These are phyloP conservation scores for Microsporum audouinii DNA, from an alignment of 2,329 filamentous ascomycete species.

Conservation along the genomic window DNA sequence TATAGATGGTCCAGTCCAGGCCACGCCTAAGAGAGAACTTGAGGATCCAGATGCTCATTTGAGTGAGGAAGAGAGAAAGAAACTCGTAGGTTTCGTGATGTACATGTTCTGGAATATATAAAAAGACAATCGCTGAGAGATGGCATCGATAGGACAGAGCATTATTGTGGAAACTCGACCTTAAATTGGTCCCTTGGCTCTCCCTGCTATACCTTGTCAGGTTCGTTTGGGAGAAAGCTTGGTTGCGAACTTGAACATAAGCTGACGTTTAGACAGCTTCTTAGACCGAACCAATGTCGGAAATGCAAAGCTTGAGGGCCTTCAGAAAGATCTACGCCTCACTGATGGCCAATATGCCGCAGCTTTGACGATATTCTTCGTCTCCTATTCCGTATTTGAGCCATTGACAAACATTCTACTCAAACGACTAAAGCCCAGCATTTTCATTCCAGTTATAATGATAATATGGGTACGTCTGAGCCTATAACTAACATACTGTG, in stretches of 20 bases:
- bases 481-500: background rate
- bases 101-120: background rate
- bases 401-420: constrained; percentile 36
- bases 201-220: constrained; percentile 35
- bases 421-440: constrained; percentile 38
- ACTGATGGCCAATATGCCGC: constrained; percentile 26
- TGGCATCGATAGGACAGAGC: constrained; percentile 28
- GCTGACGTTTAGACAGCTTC: background rate
- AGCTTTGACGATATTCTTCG: constrained; percentile 32
- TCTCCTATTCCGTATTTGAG: constrained; percentile 31
- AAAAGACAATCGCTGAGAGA: background rate
- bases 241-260: background rate
- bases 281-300: constrained; percentile 28
- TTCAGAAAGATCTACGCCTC: constrained; percentile 20
- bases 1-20: background rate
- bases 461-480: constrained; percentile 20
- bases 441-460: constrained; percentile 44
- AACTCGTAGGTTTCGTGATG: constrained; percentile 38
- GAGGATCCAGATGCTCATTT: constrained; percentile 3
- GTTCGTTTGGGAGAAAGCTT: background rate
- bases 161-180: constrained; percentile 36
- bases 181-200: constrained; percentile 38
- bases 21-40: background rate
- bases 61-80: constrained; percentile 47
- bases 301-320: constrained; percentile 27